These are phyloP conservation scores for Collybia mongolica DNA, from an alignment of 768 basidiomycete species.

Conservation along the genomic window DNA sequence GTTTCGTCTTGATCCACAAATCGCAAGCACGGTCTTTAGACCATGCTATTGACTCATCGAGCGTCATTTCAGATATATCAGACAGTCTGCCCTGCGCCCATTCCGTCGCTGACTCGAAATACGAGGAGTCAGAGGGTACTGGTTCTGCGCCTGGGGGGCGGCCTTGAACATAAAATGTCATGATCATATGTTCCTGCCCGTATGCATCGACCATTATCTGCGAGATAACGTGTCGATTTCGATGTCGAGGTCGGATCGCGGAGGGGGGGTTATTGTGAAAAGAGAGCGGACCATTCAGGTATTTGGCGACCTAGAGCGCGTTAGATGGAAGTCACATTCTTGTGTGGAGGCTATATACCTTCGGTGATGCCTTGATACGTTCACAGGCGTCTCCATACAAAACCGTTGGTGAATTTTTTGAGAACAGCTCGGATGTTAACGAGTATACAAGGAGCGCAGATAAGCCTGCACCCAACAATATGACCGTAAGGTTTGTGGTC, in stretches of 20 bases:
- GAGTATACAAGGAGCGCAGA: constrained; percentile 77
- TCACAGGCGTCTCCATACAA: constrained; percentile 66
- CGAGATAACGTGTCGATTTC: constrained; percentile 79
- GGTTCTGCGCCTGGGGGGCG: constrained; percentile 38
- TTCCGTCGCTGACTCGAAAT: constrained; percentile 38
- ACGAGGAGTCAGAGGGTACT: constrained; percentile 36
- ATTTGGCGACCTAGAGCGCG: constrained; percentile 57
- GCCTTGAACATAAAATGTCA: constrained; percentile 81
- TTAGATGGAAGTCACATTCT: constrained; percentile 6
- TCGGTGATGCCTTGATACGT: constrained; percentile 44
- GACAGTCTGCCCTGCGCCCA: constrained; percentile 42
- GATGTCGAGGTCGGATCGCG: constrained; percentile 71
- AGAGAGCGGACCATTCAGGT: constrained; percentile 62
- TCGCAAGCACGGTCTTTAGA: constrained; percentile 38
- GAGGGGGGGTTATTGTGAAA: constrained; percentile 87
- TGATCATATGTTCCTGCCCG: constrained; percentile 80
- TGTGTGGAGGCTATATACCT: constrained; percentile 30
- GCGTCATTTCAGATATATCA: constrained; percentile 48
- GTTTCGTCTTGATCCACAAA: constrained; percentile 49
- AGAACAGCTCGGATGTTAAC: constrained; percentile 80
- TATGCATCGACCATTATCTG: constrained; percentile 70
- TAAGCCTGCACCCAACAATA: constrained; percentile 77
- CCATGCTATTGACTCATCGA: constrained; percentile 52
- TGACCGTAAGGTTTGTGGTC: constrained; percentile 52
- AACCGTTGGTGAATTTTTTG: constrained; percentile 85